Percentiles rank a stretch among this genome's conserved stretches.
These are phyloP conservation scores for Ustilago bromivora DNA, from an alignment of 1,284 basidiomycete genomes.

Conservation along the genomic window DNA sequence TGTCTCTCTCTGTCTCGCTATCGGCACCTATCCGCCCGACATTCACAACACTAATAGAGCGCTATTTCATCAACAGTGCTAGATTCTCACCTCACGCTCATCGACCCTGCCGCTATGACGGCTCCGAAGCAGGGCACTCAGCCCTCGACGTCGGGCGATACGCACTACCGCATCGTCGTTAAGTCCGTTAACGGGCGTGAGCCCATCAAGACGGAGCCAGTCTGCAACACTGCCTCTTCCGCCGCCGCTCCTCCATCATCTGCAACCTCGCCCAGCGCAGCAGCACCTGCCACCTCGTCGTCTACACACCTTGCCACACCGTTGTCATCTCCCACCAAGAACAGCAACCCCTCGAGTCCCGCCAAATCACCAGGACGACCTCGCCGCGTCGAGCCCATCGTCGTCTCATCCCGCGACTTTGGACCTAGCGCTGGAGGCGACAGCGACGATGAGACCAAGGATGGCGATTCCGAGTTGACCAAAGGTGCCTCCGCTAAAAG, in stretches of 20 bases:
- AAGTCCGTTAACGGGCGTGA: conserved; percentile 51
- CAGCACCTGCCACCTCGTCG: conserved; percentile 13
- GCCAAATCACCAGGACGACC: conserved; percentile 39
- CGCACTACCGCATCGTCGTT: conserved; percentile 49
- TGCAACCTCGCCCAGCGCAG: conserved; percentile 11
- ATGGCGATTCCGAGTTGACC: conserved; percentile 35
- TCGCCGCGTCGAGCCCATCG: conserved; percentile 42
- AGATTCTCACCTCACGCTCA: neutral
- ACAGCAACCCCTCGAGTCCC: conserved; percentile 24
- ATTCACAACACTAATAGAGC: neutral
- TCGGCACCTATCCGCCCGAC: neutral
- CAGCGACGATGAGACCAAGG: conserved; percentile 32
- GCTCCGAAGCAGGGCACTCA: conserved; percentile 23
- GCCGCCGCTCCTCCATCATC: neutral
- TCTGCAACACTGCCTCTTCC: neutral
- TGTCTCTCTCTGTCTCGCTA: neutral
- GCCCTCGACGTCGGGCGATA: conserved; percentile 17
- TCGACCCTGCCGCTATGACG: conserved; percentile 17
- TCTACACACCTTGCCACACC: conserved; percentile 29
- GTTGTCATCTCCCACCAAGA: conserved; percentile 35
- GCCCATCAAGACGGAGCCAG: conserved; percentile 36
- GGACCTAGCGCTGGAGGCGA: conserved; percentile 44
- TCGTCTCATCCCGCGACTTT: conserved; percentile 49
- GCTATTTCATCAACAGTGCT: neutral
- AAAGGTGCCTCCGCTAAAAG: conserved; percentile 46